phyloP scores from a whole-genome alignment of 2,329 filamentous ascomycete genomes.

The Aspergillus pseudotamarii region DNA sequence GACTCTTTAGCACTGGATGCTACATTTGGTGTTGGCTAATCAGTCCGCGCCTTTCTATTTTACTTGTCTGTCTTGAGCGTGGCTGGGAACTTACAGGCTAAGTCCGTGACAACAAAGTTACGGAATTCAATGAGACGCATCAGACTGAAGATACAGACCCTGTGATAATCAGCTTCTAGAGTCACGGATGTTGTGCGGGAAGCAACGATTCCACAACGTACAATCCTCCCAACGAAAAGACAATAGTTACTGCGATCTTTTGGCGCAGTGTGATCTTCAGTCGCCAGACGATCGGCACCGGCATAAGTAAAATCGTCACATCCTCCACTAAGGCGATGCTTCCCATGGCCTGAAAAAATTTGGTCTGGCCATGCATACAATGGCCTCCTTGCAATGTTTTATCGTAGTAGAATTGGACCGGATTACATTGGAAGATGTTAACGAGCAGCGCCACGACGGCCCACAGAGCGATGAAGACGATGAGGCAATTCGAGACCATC shows the following conservation, averaged over 20 bases:
- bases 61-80: neutral
- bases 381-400: slow-evolving; percentile 11
- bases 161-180: neutral
- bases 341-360: slow-evolving; percentile 17
- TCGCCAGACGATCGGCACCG: slow-evolving; percentile 13
- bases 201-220: neutral
- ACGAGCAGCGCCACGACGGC: slow-evolving; percentile 12
- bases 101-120: slow-evolving; percentile 12
- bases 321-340: slow-evolving; percentile 16
- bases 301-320: slow-evolving; percentile 14
- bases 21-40: neutral
- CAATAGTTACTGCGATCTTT: slow-evolving; percentile 14
- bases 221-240: slow-evolving; percentile 17
- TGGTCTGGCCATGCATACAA: slow-evolving; percentile 12
- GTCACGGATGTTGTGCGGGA: neutral
- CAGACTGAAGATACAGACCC: slow-evolving; percentile 26
- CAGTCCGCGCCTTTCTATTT: neutral
- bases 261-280: slow-evolving; percentile 14
- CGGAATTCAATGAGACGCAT: slow-evolving; percentile 19
- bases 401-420: slow-evolving; percentile 17
- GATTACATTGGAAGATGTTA: slow-evolving; percentile 17
- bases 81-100: slow-evolving; percentile 9
- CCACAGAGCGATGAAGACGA: slow-evolving; percentile 16
- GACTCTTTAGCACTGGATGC: slow-evolving; percentile 26
- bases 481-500: slow-evolving; percentile 9